phyloP scores from a whole-genome alignment of 2,329 filamentous ascomycete species.

The Thielaviopsis punctulata region DNA sequence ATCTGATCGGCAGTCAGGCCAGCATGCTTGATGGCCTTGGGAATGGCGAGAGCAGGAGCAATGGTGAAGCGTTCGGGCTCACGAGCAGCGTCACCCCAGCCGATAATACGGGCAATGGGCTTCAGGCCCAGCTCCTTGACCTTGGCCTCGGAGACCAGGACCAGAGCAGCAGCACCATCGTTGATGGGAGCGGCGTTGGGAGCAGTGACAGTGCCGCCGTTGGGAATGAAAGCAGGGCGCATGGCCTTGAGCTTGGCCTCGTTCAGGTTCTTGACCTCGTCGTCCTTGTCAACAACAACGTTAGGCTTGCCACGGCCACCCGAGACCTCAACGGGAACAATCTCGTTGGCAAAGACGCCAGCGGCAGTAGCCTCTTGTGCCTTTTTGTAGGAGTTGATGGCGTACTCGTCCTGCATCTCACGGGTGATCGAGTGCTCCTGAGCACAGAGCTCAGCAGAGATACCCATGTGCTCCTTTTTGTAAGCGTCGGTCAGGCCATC shows the following conservation, averaged over 20 bases:
- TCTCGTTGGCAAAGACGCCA: conserved; percentile 71
- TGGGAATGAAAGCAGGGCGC: conserved; percentile 65
- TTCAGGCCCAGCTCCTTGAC: conserved; percentile 81
- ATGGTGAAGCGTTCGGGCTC: conserved; percentile 92
- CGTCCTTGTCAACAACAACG: conserved; percentile 65
- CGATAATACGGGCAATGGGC: conserved; percentile 88
- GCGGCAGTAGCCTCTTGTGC: conserved; percentile 71
- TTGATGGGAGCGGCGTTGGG: conserved; percentile 94
- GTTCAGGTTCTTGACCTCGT: conserved; percentile 92
- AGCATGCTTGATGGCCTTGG: conserved; percentile 93
- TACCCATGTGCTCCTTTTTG: conserved; percentile 92
- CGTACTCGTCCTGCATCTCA: conserved; percentile 86
- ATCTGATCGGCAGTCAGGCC: conserved; percentile 60
- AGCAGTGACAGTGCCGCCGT: conserved; percentile 77
- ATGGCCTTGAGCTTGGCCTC: conserved; percentile 68
- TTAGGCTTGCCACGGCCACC: conserved; percentile 82
- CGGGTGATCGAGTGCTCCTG: conserved; percentile 65
- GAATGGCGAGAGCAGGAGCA: conserved; percentile 80
- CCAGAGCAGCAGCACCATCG: conserved; percentile 80
- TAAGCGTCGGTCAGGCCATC: conserved; percentile 91
- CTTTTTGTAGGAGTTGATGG: conserved; percentile 87
- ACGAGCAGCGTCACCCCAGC: conserved; percentile 89
- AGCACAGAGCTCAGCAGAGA: conserved; percentile 83
- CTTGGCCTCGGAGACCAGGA: conserved; percentile 87
- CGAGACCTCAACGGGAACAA: conserved; percentile 73